Evolutionary conservation across 2,329 filamentous ascomycete genomes (phyloP), one percentile per base, ranked within the genome.

Genomic region (Alternaria incomplexa): DNA sequence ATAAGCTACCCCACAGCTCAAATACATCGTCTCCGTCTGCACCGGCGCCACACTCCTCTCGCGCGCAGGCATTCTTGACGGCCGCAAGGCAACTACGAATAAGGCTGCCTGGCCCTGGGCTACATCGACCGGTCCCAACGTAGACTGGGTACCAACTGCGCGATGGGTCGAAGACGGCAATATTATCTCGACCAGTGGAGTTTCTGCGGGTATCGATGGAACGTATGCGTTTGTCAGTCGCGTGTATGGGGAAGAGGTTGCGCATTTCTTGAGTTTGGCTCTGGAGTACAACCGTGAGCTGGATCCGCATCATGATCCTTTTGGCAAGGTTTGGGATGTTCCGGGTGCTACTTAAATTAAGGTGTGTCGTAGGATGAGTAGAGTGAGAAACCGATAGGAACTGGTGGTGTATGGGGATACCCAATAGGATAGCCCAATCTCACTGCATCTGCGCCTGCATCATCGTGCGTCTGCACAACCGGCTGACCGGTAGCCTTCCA

Each of bases 121-220:
- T 1, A 84, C 75, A 0, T 75, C 80, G 72, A 84, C 66, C 79
- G 86, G 3, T 76, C 83, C 1, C 75, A 84, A 23, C 82, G 88
- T 8, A 72, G 85, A 15, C 6, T 78, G 76, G 91, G 88, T 89
- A 80, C 88, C 55, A 73, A 81, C 5, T 76, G 83, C 50, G 85
- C 82, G 89, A 44, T 91, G 88, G 86, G 86, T 90, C 0, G 79
- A 82, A 1, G 89, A 91, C 76, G 89, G 87, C 23, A 90, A 91
- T 57, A 80, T 91, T 12, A 92, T 89, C 86, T 86, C 85, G 3
- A 87, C 86, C 1, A 88, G 87, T 0, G 89, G 90, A 0, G 83
- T 90, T 4, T 84, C 84, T 45, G 88, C 89, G 0, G 89, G 88
- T 1, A 89, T 88, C 52, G 88, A 91, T 78, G 82, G 85, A 47